These are phyloP conservation scores for Parathielavia appendiculata DNA, from an alignment of 495 filamentous ascomycete genomes.

Conservation along the genomic window DNA sequence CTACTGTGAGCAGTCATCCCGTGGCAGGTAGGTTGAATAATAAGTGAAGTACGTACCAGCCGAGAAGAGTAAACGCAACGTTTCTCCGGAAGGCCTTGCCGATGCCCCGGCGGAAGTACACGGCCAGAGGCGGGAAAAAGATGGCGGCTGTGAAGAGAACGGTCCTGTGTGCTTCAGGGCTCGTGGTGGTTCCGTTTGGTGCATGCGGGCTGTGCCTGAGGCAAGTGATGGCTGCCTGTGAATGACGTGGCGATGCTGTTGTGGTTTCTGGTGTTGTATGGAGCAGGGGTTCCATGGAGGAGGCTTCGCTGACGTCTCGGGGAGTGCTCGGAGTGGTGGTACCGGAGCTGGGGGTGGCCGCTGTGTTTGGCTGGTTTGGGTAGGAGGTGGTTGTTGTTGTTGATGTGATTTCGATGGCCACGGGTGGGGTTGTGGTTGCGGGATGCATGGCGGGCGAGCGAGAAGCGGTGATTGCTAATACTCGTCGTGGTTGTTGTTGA, in stretches of 20 bases:
- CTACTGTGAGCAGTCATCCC: neutral
- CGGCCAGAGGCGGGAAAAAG: slow-evolving; percentile 81
- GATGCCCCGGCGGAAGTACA: slow-evolving; percentile 87
- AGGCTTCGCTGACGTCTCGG: neutral
- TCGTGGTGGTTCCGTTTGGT: no score
- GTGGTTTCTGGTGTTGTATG: neutral
- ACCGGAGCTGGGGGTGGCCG: neutral
- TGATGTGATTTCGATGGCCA: neutral
- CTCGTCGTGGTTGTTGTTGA: neutral
- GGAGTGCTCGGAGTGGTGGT: neutral
- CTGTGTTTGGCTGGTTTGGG: neutral
- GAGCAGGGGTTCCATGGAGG: no score
- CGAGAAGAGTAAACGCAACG: slow-evolving; percentile 78
- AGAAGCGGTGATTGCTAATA: neutral
- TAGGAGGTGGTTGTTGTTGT: neutral
- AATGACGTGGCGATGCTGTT: neutral
- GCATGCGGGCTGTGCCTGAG: neutral
- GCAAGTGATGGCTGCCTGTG: no score
- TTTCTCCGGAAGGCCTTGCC: slow-evolving; percentile 80
- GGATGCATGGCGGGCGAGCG: neutral
- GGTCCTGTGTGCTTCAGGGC: neutral
- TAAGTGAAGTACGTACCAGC: slow-evolving; percentile 46
- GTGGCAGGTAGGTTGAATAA: neutral
- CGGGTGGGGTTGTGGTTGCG: neutral
- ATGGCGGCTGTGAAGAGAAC: slow-evolving; percentile 53